A percentile compares a stretch with the other conserved stretches of the same genome.
Evolutionary conservation across 441 rosid species (phyloP).

Genomic region (Pelargonium cotyledonis): DNA sequence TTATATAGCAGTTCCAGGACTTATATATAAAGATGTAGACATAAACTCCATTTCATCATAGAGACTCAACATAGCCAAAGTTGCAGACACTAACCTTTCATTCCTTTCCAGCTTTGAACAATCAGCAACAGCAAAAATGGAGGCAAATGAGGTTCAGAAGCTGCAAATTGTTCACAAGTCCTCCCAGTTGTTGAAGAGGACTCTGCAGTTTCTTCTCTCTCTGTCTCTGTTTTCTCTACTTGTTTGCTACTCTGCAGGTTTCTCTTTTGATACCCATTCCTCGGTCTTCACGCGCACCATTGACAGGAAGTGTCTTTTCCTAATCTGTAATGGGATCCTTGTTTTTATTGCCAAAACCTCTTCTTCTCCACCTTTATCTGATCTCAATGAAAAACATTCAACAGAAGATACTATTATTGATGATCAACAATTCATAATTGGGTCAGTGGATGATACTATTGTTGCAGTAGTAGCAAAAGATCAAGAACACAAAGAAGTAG

Average conservation of each 20-base stretch:
- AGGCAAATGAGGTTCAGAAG: slow-evolving; percentile 13
- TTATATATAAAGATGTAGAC: neutral
- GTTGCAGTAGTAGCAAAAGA: slow-evolving; percentile 15
- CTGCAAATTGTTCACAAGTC: slow-evolving; percentile 3
- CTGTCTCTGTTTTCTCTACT: slow-evolving; percentile 28
- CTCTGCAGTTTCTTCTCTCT: slow-evolving; percentile 23
- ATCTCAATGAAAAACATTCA: neutral
- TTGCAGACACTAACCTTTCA: no score
- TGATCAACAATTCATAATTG: slow-evolving; percentile 6
- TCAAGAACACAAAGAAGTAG: slow-evolving; percentile 3
- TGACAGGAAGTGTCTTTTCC: slow-evolving; percentile 48
- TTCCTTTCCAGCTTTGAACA: neutral
- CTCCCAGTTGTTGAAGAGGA: slow-evolving; percentile 21
- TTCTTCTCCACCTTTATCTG: slow-evolving; percentile 9
- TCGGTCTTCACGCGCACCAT: slow-evolving; percentile 30
- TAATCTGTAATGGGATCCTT: slow-evolving; percentile 51
- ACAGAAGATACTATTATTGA: no score
- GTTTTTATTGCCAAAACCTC: slow-evolving; percentile 35
- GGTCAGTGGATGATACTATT: neutral
- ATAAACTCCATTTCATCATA: neutral
- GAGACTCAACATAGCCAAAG: neutral
- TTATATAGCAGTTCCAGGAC: neutral
- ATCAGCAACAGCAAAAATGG: slow-evolving; percentile 13
- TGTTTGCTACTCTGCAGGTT: slow-evolving; percentile 31
- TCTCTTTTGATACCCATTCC: slow-evolving; percentile 26